phyloP scores from a whole-genome alignment of 768 basidiomycete species.

The Suillus ampliporus region DNA sequence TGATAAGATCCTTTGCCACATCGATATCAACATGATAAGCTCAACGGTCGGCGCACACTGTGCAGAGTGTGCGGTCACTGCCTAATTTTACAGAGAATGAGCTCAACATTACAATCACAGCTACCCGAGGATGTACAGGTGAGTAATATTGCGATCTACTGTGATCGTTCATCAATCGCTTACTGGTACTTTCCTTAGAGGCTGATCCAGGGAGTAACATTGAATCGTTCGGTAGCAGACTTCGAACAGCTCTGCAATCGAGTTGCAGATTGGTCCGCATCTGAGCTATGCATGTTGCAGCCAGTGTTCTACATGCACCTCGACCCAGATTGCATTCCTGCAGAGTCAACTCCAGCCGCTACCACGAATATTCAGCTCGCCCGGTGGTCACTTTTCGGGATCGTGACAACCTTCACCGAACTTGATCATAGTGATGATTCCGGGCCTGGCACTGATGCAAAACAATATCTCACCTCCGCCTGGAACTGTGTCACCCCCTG shows the following conservation, averaged over 20 bases:
- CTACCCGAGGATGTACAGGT: too few relatives aligned
- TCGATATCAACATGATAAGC: too few relatives aligned
- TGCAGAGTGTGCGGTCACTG: too few relatives aligned
- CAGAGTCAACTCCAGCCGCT: not conserved
- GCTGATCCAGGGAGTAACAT: not conserved
- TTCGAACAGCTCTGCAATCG: not conserved
- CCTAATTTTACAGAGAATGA: too few relatives aligned
- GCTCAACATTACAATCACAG: too few relatives aligned
- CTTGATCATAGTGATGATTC: not conserved
- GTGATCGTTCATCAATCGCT: too few relatives aligned
- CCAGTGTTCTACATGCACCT: slow-evolving; percentile 4
- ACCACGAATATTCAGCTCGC: not conserved
- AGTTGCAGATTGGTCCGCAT: not conserved
- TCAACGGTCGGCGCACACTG: too few relatives aligned
- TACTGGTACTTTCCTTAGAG: too few relatives aligned
- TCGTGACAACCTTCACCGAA: not conserved
- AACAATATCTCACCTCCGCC: not conserved
- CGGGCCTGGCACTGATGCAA: too few relatives aligned
- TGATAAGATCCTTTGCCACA: too few relatives aligned
- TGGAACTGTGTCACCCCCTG: not conserved
- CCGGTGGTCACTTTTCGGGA: not conserved
- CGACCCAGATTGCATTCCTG: slow-evolving; percentile 1
- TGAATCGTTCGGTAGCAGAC: slow-evolving; percentile 1
- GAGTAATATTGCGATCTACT: too few relatives aligned
- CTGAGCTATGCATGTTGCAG: not conserved